Base-by-base conservation (phyloP, 2,329 filamentous ascomycete genomes). In the Diplocarpon mali region DNA sequence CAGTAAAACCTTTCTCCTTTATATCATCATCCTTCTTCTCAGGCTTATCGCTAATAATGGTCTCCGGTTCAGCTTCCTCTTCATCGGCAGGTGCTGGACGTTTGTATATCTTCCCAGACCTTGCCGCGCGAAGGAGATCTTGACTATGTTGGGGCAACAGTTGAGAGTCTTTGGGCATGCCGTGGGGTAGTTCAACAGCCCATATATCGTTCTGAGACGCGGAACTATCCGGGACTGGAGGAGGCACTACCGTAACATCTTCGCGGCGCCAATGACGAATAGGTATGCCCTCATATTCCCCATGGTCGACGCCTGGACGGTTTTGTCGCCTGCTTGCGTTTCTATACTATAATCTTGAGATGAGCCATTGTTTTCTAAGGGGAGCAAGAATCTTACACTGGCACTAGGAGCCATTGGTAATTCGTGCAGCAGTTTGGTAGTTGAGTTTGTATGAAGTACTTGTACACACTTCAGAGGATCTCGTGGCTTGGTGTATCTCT, bases 231-330 rank as follows among this genome's bases (percentile, higher is more conserved):
- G 77, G 69, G 31, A 76, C 72, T 9, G 73, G 68, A 11, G 76
- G 76, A 42, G 85, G 80, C 53, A 78, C 78, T 59, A 90, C 68
- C 35, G 68, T 81, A 45, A 86, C 73, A 65, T 69, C 70, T 47
- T 83, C 78, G 52, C 84, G 79, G 45, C 85, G 80, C 83, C 88
- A 96, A 74, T 94, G 87, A 59, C 88, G 83, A 46, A 95, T 83
- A 13, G 90, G 90, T 10, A 95, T 73, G 48, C 61, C 61, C 48
- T 62, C 61, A 15, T 57, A 60, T 13, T 60, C 49, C 67, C 83
- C 80, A 60, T 81, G 76, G 53, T 84, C 79, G 24, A 54, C 51
- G 20, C 55, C 56, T 14, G 52, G 49, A n/a, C 60, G 56, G 42
- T 60, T 62, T 36, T 57, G 52, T n/a, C 59, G 57, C 37, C 60